Conservation (phyloP, 2,329 filamentous ascomycete genomes). For the Graphilbum ipis-grandicollis region DNA sequence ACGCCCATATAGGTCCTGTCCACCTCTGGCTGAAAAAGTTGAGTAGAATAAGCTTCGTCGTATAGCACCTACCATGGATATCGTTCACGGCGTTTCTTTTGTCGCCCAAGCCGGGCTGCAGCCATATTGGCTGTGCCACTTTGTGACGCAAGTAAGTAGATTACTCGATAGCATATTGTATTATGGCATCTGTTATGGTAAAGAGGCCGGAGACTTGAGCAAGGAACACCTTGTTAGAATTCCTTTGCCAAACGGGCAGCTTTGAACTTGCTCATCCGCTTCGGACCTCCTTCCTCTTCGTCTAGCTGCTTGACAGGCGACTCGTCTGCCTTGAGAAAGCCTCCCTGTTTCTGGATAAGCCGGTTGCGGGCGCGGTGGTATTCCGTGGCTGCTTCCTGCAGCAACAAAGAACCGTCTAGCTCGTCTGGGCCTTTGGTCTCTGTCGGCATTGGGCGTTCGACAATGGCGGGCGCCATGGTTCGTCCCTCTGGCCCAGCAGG, state of each 20-base stretch:
- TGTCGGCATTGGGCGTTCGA: slow-evolving; percentile 31
- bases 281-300: slow-evolving; percentile 44
- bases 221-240: slow-evolving; percentile 12
- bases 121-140: too few species aligned
- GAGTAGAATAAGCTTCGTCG: too few species aligned
- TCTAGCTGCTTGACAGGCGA: slow-evolving; percentile 49
- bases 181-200: too few species aligned
- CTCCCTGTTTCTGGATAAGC: slow-evolving; percentile 68
- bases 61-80: too few species aligned
- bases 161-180: too few species aligned
- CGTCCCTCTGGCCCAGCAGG: slow-evolving; percentile 29
- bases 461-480: slow-evolving; percentile 40
- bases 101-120: too few species aligned
- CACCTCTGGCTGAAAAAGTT: too few species aligned
- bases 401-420: slow-evolving; percentile 53
- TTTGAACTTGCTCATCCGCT: slow-evolving; percentile 56
- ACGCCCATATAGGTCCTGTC: too few species aligned
- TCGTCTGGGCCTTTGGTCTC: slow-evolving; percentile 34
- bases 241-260: slow-evolving; percentile 45
- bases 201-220: too few species aligned
- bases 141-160: too few species aligned
- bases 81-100: too few species aligned
- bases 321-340: slow-evolving; percentile 59
- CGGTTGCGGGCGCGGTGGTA: slow-evolving; percentile 71
- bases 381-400: slow-evolving; percentile 63